Conservation (phyloP, 2,329 filamentous ascomycete species). For the Myriosclerotinia scirpicola region DNA sequence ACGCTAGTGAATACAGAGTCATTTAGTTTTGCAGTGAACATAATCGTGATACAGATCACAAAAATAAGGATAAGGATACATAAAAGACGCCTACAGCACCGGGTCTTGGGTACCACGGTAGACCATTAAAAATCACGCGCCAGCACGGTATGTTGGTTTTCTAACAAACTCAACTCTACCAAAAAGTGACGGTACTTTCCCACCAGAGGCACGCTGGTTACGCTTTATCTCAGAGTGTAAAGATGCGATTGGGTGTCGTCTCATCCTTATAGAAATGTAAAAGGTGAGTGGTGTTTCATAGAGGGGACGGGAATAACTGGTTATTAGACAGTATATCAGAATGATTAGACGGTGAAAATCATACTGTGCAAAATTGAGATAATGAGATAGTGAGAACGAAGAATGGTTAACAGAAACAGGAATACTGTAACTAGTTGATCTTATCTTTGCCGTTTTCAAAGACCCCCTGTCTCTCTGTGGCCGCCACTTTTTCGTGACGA, state of each 20-base stretch:
- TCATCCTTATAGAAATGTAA: neutral
- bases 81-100: neutral
- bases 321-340: no score
- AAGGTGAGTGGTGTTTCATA: neutral
- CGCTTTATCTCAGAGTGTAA: neutral
- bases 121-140: no score
- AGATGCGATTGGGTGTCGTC: neutral
- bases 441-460: no score
- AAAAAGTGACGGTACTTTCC: neutral
- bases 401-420: neutral
- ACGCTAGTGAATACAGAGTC: neutral
- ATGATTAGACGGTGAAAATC: neutral
- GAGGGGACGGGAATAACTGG: neutral
- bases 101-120: neutral
- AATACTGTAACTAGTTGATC: neutral
- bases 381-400: neutral
- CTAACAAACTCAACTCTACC: neutral
- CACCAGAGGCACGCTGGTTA: neutral
- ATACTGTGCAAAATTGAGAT: no score
- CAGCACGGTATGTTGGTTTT: neutral
- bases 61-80: neutral
- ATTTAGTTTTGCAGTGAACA: neutral
- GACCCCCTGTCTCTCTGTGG: no score
- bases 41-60: neutral
- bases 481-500: neutral